phyloP scores from a whole-genome alignment of 192 early-diverging fungal species.

The Entomortierella chlamydospora region DNA sequence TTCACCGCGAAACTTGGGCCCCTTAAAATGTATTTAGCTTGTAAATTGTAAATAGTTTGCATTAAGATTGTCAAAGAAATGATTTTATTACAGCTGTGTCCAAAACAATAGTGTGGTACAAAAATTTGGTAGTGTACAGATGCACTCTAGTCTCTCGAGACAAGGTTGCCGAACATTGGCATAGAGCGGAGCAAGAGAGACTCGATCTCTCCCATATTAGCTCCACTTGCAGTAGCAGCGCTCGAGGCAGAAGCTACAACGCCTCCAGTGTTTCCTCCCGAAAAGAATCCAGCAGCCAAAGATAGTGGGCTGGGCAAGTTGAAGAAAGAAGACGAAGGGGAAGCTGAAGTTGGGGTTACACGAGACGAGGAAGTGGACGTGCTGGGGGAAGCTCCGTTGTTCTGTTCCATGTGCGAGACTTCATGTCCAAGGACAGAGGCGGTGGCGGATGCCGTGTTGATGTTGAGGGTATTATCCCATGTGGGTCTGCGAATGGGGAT shows the following conservation, averaged over 20 bases:
- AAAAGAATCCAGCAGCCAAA: conserved; percentile 30
- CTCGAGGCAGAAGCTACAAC: not conserved
- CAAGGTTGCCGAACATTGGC: conserved; percentile 54
- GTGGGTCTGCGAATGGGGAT: not conserved
- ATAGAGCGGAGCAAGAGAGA: conserved; percentile 41
- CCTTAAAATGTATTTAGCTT: too few species aligned
- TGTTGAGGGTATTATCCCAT: conserved; percentile 8
- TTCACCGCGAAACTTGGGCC: conserved; percentile 53
- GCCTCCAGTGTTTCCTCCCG: not conserved
- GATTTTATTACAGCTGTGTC: not conserved
- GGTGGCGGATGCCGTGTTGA: conserved; percentile 12
- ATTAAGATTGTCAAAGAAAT: not conserved
- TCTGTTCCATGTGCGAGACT: conserved; percentile 9
- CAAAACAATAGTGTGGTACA: not conserved
- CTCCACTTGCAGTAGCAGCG: not conserved
- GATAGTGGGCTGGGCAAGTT: conserved; percentile 19
- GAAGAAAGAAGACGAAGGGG: conserved; percentile 35
- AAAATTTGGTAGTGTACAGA: not conserved
- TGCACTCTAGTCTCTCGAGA: conserved; percentile 28
- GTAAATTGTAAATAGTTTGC: too few species aligned
- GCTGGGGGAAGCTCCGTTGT: conserved; percentile 1
- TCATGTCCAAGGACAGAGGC: conserved; percentile 4
- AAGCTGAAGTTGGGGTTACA: conserved; percentile 6
- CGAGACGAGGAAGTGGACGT: not conserved
- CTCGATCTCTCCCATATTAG: conserved; percentile 43